Evolutionary conservation across 139 green algal species (phyloP).

Genomic region (Haematococcus sp.): DNA sequence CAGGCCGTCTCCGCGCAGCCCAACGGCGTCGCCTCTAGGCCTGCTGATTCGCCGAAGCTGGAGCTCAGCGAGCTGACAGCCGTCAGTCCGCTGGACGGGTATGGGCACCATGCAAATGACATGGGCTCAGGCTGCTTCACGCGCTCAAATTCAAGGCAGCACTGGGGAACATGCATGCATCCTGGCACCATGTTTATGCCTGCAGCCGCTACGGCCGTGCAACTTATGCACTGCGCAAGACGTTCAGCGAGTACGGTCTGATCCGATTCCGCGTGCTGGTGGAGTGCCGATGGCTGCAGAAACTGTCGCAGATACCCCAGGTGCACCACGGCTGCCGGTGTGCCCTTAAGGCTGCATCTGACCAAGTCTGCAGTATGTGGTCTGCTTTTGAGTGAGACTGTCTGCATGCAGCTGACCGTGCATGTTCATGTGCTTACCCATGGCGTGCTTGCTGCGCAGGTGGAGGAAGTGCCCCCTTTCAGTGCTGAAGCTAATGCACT

Average conservation of each 20-base stretch:
- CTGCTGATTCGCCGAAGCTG: slow-evolving; percentile 29
- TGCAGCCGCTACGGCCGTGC: slow-evolving; percentile 81
- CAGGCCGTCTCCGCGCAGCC: neutral
- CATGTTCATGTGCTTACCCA: neutral
- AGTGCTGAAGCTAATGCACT: slow-evolving; percentile 62
- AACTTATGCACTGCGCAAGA: slow-evolving; percentile 68
- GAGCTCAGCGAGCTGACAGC: slow-evolving; percentile 83
- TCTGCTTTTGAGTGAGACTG: neutral
- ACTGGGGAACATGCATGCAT: neutral
- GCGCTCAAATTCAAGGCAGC: neutral
- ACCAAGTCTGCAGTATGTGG: no score
- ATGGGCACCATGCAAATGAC: slow-evolving; percentile 20
- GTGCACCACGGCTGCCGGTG: slow-evolving; percentile 30
- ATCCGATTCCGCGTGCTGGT: slow-evolving; percentile 94
- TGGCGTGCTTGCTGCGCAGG: slow-evolving; percentile 23
- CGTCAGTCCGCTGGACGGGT: slow-evolving; percentile 87
- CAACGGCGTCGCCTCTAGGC: neutral
- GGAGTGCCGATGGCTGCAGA: slow-evolving; percentile 94
- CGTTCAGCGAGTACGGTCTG: slow-evolving; percentile 96
- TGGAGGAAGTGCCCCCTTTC: slow-evolving; percentile 83
- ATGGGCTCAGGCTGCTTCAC: neutral
- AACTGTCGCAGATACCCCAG: slow-evolving; percentile 72
- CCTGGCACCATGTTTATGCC: no score
- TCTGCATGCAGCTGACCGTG: neutral
- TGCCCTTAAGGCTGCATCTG: neutral